These are phyloP conservation scores for Erodium moschatum DNA, from an alignment of 441 rosid species.

Conservation along the genomic window DNA sequence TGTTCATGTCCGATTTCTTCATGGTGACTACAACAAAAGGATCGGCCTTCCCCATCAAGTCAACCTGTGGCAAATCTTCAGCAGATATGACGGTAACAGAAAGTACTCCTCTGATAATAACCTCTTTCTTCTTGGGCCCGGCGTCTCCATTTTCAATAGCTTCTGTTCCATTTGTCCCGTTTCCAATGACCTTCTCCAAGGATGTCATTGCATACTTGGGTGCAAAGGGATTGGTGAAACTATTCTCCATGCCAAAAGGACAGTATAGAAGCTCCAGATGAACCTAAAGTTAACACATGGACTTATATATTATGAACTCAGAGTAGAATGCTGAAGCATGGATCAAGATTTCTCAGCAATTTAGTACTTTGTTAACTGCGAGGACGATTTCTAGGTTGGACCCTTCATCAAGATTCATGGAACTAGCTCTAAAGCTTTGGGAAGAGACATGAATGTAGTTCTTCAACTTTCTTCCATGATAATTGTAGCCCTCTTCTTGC, in stretches of 20 bases:
- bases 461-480: background rate
- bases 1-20: constrained; percentile 72
- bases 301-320: background rate
- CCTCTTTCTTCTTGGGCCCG: constrained; percentile 42
- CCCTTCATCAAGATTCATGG: background rate
- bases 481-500: too few species aligned
- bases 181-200: constrained; percentile 23
- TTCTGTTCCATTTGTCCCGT: constrained; percentile 36
- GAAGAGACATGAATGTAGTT: background rate
- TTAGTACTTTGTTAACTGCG: background rate
- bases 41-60: constrained; percentile 89
- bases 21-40: constrained; percentile 72
- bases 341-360: background rate
- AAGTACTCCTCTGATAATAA: constrained; percentile 87
- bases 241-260: constrained; percentile 22
- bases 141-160: constrained; percentile 30
- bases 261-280: constrained; percentile 26
- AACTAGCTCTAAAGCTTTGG: background rate
- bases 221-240: constrained; percentile 18
- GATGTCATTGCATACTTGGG: constrained; percentile 22
- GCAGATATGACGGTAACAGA: constrained; percentile 74
- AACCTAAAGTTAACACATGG: constrained; percentile 16
- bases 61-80: constrained; percentile 71
- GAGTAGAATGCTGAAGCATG: background rate
- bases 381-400: background rate